phyloP scores from a whole-genome alignment of 2,329 filamentous ascomycete species.

The Hypoxylon sp. region DNA sequence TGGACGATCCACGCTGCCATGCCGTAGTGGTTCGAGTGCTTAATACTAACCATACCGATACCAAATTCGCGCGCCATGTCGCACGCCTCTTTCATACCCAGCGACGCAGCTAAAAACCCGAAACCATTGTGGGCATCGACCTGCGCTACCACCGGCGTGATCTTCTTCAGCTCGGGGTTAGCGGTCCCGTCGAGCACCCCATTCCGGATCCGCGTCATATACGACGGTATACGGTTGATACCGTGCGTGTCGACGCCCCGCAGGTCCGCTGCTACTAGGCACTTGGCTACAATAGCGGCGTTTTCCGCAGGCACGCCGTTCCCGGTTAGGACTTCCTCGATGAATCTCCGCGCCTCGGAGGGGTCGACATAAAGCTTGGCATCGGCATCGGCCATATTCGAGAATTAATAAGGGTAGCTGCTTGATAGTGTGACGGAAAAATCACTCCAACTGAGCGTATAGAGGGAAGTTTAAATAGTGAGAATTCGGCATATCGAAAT shows the following conservation, averaged over 20 bases:
- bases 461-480: background rate
- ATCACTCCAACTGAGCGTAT: no score
- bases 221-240: constrained; percentile 82
- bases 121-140: constrained; percentile 80
- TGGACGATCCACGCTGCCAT: constrained; percentile 88
- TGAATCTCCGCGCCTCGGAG: constrained; percentile 62
- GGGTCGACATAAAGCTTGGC: constrained; percentile 55
- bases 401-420: background rate
- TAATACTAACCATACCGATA: constrained; percentile 82
- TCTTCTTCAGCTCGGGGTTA: constrained; percentile 69
- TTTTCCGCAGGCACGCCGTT: constrained; percentile 73
- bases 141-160: constrained; percentile 79
- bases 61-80: constrained; percentile 75
- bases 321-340: constrained; percentile 68
- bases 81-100: constrained; percentile 77
- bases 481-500: no score
- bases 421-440: background rate
- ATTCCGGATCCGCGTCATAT: constrained; percentile 79
- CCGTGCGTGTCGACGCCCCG: constrained; percentile 86
- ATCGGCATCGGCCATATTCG: constrained; percentile 31
- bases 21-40: constrained; percentile 85
- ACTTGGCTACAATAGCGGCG: constrained; percentile 74
- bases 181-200: constrained; percentile 76
- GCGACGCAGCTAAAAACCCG: constrained; percentile 78
- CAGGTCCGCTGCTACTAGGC: constrained; percentile 80